These are phyloP conservation scores for Metarhizium album DNA, from an alignment of 2,329 filamentous ascomycete species.

Conservation along the genomic window DNA sequence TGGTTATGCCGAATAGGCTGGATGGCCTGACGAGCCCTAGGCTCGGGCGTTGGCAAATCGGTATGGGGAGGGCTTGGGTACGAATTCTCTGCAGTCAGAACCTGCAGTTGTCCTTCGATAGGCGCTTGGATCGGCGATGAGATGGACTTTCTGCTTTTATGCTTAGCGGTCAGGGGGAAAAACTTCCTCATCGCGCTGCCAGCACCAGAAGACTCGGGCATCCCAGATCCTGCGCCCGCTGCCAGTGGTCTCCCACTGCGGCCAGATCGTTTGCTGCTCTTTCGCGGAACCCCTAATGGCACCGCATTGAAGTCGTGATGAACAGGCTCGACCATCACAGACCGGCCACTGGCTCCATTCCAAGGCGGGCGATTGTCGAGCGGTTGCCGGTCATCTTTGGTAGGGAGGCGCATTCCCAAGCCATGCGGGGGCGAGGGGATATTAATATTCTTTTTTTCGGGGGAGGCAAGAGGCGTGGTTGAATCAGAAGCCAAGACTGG, in stretches of 20 bases:
- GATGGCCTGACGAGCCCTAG: constrained; percentile 9
- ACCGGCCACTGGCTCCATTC: constrained; percentile 63
- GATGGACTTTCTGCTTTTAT: not conserved
- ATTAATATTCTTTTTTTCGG: constrained; percentile 12
- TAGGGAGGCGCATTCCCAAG: constrained; percentile 22
- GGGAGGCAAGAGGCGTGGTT: constrained; percentile 13
- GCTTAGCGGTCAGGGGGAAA: constrained; percentile 10
- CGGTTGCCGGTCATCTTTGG: constrained; percentile 25
- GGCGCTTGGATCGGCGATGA: not conserved
- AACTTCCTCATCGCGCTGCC: constrained; percentile 24
- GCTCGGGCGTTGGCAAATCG: constrained; percentile 13
- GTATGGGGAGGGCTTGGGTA: constrained; percentile 25
- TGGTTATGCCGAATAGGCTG: constrained; percentile 4
- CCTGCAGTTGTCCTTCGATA: not conserved
- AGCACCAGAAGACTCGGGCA: constrained; percentile 13
- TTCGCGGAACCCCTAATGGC: constrained; percentile 45
- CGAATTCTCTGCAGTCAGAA: constrained; percentile 12
- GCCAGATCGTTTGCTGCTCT: constrained; percentile 32
- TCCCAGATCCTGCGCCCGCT: constrained; percentile 23
- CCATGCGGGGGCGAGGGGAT: constrained; percentile 20
- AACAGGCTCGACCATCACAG: constrained; percentile 52
- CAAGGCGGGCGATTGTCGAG: constrained; percentile 47
- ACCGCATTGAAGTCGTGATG: constrained; percentile 46
- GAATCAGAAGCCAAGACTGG: not conserved
- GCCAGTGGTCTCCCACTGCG: constrained; percentile 7